Evolutionary conservation across 441 rosid species (phyloP).

Genomic region (Mallotus japonicus): DNA sequence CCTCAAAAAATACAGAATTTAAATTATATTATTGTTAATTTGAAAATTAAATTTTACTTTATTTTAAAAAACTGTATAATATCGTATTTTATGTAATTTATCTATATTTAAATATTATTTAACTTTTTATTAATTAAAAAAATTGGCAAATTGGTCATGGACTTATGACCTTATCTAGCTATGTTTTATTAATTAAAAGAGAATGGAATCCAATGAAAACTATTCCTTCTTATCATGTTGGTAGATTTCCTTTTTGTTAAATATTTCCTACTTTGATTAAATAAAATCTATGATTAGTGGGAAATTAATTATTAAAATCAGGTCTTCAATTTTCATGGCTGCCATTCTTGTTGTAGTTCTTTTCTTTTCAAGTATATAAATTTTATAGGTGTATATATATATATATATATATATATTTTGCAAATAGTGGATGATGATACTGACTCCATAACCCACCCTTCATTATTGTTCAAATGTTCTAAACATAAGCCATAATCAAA

Average conservation of each 20-base stretch:
- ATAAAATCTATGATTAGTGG: background rate
- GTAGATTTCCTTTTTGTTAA: background rate
- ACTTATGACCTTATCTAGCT: background rate
- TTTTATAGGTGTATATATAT: background rate
- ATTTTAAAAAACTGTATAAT: no score
- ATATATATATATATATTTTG: background rate
- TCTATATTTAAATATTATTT: no score
- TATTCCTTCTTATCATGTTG: background rate
- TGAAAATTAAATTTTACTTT: no score
- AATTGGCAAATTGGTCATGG: background rate
- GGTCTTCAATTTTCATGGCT: no score
- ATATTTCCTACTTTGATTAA: no score
- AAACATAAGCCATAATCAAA: background rate
- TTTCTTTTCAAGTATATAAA: no score
- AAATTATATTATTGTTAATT: no score
- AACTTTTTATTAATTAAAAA: no score
- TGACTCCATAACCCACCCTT: constrained; percentile 22
- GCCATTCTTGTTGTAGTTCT: no score
- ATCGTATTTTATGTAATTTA: no score
- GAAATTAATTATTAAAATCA: background rate
- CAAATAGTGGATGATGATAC: constrained; percentile 24
- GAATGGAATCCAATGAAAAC: constrained; percentile 10
- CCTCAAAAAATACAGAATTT: no score
- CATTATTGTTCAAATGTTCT: constrained; percentile 18
- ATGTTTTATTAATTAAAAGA: background rate